phyloP scores from a whole-genome alignment of 2,329 filamentous ascomycete genomes.

The Alternaria ethzedia region DNA sequence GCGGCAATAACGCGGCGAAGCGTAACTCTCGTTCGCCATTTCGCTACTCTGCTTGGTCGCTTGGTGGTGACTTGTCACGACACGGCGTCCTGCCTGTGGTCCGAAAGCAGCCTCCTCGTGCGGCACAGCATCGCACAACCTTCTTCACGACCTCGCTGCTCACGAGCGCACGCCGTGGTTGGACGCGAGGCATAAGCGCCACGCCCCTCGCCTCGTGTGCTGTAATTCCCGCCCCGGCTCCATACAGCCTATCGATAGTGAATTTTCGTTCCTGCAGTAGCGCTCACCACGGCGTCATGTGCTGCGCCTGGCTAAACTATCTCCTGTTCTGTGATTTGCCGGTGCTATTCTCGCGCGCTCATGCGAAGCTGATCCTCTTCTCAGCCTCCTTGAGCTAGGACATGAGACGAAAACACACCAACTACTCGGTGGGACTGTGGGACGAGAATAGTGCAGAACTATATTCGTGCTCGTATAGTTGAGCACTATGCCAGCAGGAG shows the following conservation, averaged over 20 bases:
- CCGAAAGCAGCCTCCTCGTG: not conserved
- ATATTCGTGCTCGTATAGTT: not conserved
- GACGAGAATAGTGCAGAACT: not conserved
- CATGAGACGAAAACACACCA: not conserved
- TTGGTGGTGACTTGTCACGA: not conserved
- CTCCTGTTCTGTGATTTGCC: not conserved
- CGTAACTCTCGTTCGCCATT: not conserved
- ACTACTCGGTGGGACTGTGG: not conserved
- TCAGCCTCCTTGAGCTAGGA: not conserved
- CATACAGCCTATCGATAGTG: conserved; percentile 9
- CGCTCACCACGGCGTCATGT: not conserved
- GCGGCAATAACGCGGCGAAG: conserved; percentile 12
- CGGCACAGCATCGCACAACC: conserved; percentile 1
- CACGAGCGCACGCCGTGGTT: not conserved
- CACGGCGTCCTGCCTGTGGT: conserved; percentile 1
- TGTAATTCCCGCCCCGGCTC: not conserved
- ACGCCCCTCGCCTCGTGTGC: not conserved
- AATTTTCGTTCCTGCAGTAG: conserved; percentile 15
- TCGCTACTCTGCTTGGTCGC: conserved; percentile 5
- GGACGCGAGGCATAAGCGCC: not conserved
- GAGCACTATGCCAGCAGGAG: not conserved
- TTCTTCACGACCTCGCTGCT: not conserved
- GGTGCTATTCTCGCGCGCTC: conserved; percentile 6
- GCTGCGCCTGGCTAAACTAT: conserved; percentile 3
- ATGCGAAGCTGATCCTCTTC: conserved; percentile 1